phyloP scores from a whole-genome alignment of 345 rosid genomes.

The Geranium brycei region DNA sequence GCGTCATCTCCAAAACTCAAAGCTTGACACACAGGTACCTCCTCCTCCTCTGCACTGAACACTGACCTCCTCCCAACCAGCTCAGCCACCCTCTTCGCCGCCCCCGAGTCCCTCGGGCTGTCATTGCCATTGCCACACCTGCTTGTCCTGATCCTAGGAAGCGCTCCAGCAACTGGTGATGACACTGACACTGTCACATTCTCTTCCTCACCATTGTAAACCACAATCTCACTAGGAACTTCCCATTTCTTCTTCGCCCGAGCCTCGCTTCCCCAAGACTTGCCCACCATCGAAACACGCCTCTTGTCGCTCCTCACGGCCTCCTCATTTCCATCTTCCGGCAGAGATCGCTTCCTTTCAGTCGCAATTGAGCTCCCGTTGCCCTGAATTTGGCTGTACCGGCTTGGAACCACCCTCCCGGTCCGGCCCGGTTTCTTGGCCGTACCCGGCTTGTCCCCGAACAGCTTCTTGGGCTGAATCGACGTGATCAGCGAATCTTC shows the following conservation, averaged over 20 bases:
- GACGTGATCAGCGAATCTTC: slow-evolving; percentile 38
- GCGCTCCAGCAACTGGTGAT: slow-evolving; percentile 19
- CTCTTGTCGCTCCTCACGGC: slow-evolving; percentile 41
- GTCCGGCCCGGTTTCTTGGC: slow-evolving; percentile 45
- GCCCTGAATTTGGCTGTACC: slow-evolving; percentile 39
- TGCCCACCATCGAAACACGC: slow-evolving; percentile 33
- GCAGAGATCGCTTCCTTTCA: slow-evolving; percentile 59
- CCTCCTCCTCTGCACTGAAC: slow-evolving; percentile 19
- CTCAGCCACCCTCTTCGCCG: slow-evolving; percentile 77
- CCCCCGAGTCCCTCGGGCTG: slow-evolving; percentile 85
- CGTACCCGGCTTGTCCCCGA: slow-evolving; percentile 51
- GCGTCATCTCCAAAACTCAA: slow-evolving; percentile 33
- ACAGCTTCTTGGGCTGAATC: slow-evolving; percentile 73
- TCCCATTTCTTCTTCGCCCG: slow-evolving; percentile 92
- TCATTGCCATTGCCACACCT: slow-evolving; percentile 21
- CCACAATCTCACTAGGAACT: slow-evolving; percentile 48
- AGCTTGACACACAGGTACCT: slow-evolving; percentile 24
- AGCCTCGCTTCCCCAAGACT: slow-evolving; percentile 23
- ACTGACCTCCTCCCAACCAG: slow-evolving; percentile 46
- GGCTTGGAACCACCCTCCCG: slow-evolving; percentile 64
- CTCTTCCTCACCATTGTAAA: slow-evolving; percentile 20
- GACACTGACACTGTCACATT: slow-evolving; percentile 16
- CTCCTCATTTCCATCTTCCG: slow-evolving; percentile 54
- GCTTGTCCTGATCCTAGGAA: slow-evolving; percentile 65
- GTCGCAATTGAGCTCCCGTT: slow-evolving; percentile 12